Conservation (phyloP, 768 basidiomycete genomes). For the Flagelloscypha sp. region DNA sequence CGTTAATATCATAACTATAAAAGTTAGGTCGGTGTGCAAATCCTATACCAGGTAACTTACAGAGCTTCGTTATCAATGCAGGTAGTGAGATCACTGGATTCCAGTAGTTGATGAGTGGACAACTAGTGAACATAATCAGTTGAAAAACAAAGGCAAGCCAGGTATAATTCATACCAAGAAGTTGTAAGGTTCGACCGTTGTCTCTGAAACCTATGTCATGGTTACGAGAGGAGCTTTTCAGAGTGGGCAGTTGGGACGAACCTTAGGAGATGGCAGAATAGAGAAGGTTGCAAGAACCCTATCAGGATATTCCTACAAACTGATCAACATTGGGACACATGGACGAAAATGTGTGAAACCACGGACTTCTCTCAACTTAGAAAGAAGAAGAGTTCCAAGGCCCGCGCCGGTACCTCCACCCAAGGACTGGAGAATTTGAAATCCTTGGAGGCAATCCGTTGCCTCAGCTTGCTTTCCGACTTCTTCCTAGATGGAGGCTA, state of each 20-base stretch:
- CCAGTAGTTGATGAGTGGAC: conserved; percentile 83
- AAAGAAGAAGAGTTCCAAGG: conserved; percentile 69
- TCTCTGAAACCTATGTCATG: conserved; percentile 31
- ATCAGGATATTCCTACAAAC: conserved; percentile 49
- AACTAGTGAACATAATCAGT: too few species aligned
- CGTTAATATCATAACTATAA: conserved; percentile 63
- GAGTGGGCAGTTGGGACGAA: conserved; percentile 14
- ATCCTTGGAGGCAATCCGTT: conserved; percentile 85
- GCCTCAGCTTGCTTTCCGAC: conserved; percentile 71
- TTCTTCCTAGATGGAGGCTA: conserved; percentile 54
- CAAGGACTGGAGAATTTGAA: conserved; percentile 82
- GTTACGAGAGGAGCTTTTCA: conserved; percentile 3
- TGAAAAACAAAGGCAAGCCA: too few species aligned
- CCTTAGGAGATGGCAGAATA: conserved; percentile 49
- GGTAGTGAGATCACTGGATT: conserved; percentile 76
- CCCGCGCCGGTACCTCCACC: conserved; percentile 91
- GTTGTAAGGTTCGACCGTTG: conserved; percentile 74
- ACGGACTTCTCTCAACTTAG: conserved; percentile 71
- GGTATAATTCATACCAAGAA: too few species aligned
- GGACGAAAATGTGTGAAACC: conserved; percentile 8
- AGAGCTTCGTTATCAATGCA: conserved; percentile 85
- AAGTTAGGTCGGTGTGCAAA: conserved; percentile 1
- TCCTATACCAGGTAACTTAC: conserved; percentile 31
- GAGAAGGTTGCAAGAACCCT: conserved; percentile 46
- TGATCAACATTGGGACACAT: conserved; percentile 5